Percentiles rank a stretch among this genome's conserved stretches.
Conservation (phyloP, 768 basidiomycete species). For the Tulasnella sp. region DNA sequence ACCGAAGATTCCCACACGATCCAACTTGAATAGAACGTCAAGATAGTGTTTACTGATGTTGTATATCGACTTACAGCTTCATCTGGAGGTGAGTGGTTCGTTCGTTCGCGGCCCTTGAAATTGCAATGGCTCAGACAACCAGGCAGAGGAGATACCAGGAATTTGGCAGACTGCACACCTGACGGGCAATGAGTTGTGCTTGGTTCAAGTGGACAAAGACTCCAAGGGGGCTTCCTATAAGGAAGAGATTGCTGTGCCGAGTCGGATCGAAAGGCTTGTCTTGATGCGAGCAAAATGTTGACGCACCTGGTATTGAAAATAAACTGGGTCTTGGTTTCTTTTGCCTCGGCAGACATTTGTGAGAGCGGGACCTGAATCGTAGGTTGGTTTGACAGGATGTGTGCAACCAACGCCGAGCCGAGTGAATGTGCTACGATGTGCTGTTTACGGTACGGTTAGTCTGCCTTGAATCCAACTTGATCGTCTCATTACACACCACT, state of each 20-base stretch:
- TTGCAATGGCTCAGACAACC: background rate
- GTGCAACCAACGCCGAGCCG: conserved; percentile 48
- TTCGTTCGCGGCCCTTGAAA: conserved; percentile 46
- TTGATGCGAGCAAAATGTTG: background rate
- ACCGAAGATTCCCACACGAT: conserved; percentile 49
- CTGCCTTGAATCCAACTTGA: background rate
- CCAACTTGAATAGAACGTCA: conserved; percentile 41
- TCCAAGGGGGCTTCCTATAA: conserved; percentile 49
- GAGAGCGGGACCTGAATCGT: conserved; percentile 47
- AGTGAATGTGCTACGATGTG: conserved; percentile 53
- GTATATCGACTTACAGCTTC: conserved; percentile 45
- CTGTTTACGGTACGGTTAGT: conserved; percentile 18
- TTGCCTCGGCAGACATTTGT: conserved; percentile 43
- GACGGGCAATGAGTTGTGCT: conserved; percentile 50
- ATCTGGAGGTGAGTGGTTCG: conserved; percentile 49
- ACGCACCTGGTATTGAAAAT: conserved; percentile 43
- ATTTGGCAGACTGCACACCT: conserved; percentile 36
- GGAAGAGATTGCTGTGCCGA: conserved; percentile 44
- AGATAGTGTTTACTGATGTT: background rate
- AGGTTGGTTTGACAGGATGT: conserved; percentile 50
- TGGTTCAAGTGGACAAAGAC: conserved; percentile 52
- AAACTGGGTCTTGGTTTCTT: conserved; percentile 43
- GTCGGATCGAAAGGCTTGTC: background rate
- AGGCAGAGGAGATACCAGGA: background rate
- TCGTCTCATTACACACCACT: conserved; percentile 39